phyloP scores from a whole-genome alignment of 1,139 yeast genomes.

The Hyphopichia pseudoburtonii region DNA sequence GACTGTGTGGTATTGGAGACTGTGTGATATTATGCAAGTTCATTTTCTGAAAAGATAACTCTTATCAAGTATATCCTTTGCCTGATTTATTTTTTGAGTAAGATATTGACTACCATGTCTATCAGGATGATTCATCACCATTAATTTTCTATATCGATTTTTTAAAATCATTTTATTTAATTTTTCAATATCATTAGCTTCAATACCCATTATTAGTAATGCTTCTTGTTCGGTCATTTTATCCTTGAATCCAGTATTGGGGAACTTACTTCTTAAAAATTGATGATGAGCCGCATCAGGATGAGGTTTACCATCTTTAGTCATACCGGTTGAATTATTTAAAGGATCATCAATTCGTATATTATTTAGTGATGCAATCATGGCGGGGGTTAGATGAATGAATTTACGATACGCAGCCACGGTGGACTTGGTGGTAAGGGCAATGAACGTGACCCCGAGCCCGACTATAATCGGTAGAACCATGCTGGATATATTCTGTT shows the following conservation, averaged over 20 bases:
- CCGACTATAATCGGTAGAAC: slow-evolving; percentile 60
- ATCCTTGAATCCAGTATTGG: slow-evolving; percentile 47
- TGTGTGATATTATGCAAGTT: neutral
- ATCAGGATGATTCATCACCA: slow-evolving; percentile 76
- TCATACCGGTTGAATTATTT: slow-evolving; percentile 2
- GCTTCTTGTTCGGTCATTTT: slow-evolving; percentile 67
- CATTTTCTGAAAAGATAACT: slow-evolving; percentile 43
- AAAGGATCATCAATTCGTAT: slow-evolving; percentile 14
- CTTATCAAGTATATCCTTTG: slow-evolving; percentile 62
- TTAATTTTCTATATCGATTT: slow-evolving; percentile 58
- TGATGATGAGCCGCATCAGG: slow-evolving; percentile 19
- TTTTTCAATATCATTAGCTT: slow-evolving; percentile 49
- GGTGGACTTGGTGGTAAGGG: slow-evolving; percentile 53
- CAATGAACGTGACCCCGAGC: slow-evolving; percentile 54
- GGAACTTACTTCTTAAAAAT: slow-evolving; percentile 31
- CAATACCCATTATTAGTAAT: slow-evolving; percentile 52
- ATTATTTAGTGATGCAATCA: slow-evolving; percentile 56
- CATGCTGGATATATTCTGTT: too few species aligned
- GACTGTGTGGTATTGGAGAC: neutral
- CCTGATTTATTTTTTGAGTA: slow-evolving; percentile 75
- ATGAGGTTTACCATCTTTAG: slow-evolving; percentile 14
- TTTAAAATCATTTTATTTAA: slow-evolving; percentile 46
- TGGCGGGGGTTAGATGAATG: slow-evolving; percentile 46
- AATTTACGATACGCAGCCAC: slow-evolving; percentile 45
- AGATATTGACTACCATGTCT: slow-evolving; percentile 70